These are phyloP conservation scores for Aspergillus campestris DNA, from an alignment of 495 filamentous ascomycete species.

Conservation along the genomic window DNA sequence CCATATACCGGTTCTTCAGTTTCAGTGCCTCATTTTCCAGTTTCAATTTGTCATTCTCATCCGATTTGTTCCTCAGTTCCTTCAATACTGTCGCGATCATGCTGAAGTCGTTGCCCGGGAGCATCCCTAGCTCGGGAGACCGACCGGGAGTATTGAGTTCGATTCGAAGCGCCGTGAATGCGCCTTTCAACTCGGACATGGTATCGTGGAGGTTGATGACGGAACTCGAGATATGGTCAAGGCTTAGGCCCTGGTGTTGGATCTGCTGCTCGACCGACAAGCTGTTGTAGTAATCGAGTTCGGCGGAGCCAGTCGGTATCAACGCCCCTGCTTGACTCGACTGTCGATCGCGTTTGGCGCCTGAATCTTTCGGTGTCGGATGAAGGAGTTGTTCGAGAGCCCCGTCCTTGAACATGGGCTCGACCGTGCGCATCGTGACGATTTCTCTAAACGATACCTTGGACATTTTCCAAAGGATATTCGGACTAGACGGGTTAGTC, in stretches of 20 bases:
- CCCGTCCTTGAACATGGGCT: slow-evolving; percentile 31
- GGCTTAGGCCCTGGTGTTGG: slow-evolving; percentile 33
- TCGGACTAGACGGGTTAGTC: slow-evolving; percentile 23
- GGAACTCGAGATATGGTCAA: slow-evolving; percentile 37
- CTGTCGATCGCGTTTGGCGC: slow-evolving; percentile 10
- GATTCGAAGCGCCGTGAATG: slow-evolving; percentile 36
- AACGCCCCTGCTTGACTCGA: slow-evolving; percentile 20
- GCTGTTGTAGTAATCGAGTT: slow-evolving; percentile 10
- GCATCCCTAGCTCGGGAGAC: slow-evolving; percentile 10
- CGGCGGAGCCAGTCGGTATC: slow-evolving; percentile 17
- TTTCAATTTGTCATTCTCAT: slow-evolving; percentile 39
- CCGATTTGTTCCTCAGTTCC: slow-evolving; percentile 36
- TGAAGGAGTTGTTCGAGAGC: slow-evolving; percentile 24
- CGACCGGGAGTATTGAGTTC: slow-evolving; percentile 29
- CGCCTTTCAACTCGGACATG: slow-evolving; percentile 37
- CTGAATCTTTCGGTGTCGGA: slow-evolving; percentile 17
- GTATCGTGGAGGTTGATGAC: slow-evolving; percentile 39
- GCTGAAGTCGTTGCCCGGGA: slow-evolving; percentile 20
- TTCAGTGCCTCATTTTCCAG: slow-evolving; percentile 39
- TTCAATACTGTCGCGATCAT: slow-evolving; percentile 39
- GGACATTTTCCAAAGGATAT: slow-evolving; percentile 39
- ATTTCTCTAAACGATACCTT: slow-evolving; percentile 40
- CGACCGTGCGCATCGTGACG: slow-evolving; percentile 37
- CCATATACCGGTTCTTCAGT: slow-evolving; percentile 30
- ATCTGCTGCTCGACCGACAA: slow-evolving; percentile 30